Base-by-base conservation (phyloP, 495 filamentous ascomycete genomes). In the Annulohypoxylon nitens region DNA sequence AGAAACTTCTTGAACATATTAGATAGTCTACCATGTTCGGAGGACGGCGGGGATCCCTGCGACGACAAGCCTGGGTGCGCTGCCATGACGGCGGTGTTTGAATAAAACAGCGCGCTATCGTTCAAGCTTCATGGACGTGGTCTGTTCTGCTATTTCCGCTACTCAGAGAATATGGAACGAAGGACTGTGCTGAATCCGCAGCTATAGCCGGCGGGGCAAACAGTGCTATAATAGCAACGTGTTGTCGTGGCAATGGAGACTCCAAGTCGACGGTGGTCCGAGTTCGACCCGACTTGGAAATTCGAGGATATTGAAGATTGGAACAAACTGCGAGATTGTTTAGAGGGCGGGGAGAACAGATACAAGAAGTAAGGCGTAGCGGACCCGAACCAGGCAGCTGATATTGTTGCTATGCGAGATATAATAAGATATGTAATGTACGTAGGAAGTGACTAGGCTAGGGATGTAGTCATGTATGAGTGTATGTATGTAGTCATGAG, bases 1-100 rank as follows among this genome's bases (percentile, higher is more conserved):
- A 79, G 75, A 43, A 80, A 48, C 48, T 65, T 79, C 64, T 80
- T 83, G 71, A 74, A 80, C 12, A 78, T 70, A 64, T 64, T 63
- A 64, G 75, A 51, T 12, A 79, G 58, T 70, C 70, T 70, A 70
- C 73, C 70, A 43, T 59, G 73, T 36, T 77, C 77, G 55, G 72
- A 58, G 12, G 73, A 54, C 34, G 66, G 63, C 33, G 72, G 77
- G 55, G 66, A 67, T 16, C 64, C 60, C 60, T 26, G 73, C 41
- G 64, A 53, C 14, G 64, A 69, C 48, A 69, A 20, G 37, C 69
- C 69, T 73, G 73, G 65, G 54, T 39, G 23, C 61, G 69, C 64
- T 61, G 73, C 73, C 73, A 75, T 75, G 36, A 47, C 60, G 69
- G 73, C 73, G 69, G 51, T 26, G 51, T 58, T 60, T 41, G 67